phyloP scores from a whole-genome alignment of 2,329 filamentous ascomycete genomes.

The Monosporascus sp. region DNA sequence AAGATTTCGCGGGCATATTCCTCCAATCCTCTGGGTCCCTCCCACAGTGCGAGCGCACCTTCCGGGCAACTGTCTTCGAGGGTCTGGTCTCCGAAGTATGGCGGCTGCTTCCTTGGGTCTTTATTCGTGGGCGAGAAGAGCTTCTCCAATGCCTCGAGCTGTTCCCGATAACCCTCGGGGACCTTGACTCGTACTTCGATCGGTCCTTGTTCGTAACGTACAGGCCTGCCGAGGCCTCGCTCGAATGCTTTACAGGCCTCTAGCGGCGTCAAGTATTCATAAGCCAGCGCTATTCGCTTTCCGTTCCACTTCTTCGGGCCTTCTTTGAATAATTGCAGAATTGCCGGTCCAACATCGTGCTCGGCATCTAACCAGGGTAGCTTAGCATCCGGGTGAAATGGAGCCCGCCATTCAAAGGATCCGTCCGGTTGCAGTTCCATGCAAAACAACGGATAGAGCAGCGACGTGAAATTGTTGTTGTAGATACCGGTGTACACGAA shows the following conservation, averaged over 20 bases:
- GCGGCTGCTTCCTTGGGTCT: constrained; percentile 53
- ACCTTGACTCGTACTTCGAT: constrained; percentile 85
- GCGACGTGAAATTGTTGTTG: constrained; percentile 97
- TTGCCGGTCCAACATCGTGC: constrained; percentile 88
- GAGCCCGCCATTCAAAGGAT: constrained; percentile 87
- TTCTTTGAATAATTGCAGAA: constrained; percentile 94
- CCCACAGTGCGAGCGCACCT: constrained; percentile 80
- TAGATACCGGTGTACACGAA: constrained; percentile 97
- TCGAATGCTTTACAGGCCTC: constrained; percentile 81
- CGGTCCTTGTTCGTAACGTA: constrained; percentile 70
- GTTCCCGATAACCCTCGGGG: constrained; percentile 81
- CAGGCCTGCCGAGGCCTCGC: constrained; percentile 70
- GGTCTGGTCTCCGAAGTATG: constrained; percentile 55
- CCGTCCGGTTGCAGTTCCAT: constrained; percentile 84
- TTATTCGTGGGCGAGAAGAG: constrained; percentile 49
- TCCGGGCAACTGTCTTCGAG: constrained; percentile 63
- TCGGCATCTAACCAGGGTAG: constrained; percentile 95
- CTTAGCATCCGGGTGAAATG: constrained; percentile 84
- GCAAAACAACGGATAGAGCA: constrained; percentile 89
- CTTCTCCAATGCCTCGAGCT: constrained; percentile 66
- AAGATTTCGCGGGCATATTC: constrained; percentile 96
- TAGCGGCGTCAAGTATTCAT: constrained; percentile 78
- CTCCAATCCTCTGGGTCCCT: constrained; percentile 83
- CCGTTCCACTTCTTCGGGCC: constrained; percentile 80
- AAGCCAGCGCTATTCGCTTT: constrained; percentile 77